Evolutionary conservation across 1,284 basidiomycete genomes (phyloP).

Genomic region (Ustilago hordei): DNA sequence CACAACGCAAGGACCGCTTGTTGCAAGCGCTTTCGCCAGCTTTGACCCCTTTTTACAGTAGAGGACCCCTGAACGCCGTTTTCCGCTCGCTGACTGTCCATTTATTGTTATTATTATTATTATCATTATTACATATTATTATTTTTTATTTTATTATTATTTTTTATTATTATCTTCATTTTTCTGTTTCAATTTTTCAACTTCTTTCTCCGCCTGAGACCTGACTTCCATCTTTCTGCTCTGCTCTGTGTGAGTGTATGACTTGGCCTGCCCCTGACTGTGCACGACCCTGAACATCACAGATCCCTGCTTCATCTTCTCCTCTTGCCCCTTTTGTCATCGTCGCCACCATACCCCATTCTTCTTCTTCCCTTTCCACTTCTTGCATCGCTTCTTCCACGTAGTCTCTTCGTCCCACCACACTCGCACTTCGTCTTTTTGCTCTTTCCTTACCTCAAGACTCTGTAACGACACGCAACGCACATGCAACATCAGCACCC

Average conservation of each 20-base stretch:
- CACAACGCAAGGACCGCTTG: background rate
- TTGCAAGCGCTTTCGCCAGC: background rate
- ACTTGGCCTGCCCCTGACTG: background rate
- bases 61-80: background rate
- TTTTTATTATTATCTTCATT: background rate
- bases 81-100: background rate
- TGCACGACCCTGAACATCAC: slow-evolving; percentile 6
- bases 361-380: slow-evolving; percentile 8
- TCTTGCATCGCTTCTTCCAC: background rate
- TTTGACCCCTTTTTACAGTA: background rate
- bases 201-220: slow-evolving; percentile 6
- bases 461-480: slow-evolving; percentile 27
- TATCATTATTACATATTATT: background rate
- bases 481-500: slow-evolving; percentile 3
- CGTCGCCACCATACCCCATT: slow-evolving; percentile 7
- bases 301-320: slow-evolving; percentile 7
- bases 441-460: background rate
- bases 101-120: background rate
- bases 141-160: background rate
- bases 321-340: slow-evolving; percentile 4
- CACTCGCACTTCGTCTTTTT: background rate
- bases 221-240: background rate
- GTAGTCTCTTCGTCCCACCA: slow-evolving; percentile 1
- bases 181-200: background rate
- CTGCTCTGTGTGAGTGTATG: background rate